Evolutionary conservation across 371 early-diverging fungal species (phyloP).

Genomic region (Zancudomyces culisetae): DNA sequence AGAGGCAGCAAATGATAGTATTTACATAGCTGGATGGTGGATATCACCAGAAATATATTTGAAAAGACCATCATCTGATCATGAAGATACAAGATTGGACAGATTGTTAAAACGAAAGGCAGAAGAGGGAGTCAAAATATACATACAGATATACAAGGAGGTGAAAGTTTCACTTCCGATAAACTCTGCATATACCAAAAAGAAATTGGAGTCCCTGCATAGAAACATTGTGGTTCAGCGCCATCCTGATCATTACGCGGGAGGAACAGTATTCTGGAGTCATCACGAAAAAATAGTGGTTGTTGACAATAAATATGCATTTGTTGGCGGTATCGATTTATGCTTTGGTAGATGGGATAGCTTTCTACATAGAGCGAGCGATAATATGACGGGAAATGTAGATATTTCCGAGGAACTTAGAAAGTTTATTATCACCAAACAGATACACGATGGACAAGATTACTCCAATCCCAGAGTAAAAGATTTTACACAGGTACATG

Average conservation of each 20-base stretch:
- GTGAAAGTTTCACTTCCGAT: conserved; percentile 57
- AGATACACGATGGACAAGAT: conserved; percentile 66
- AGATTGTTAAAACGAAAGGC: conserved; percentile 64
- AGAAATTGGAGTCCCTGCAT: conserved; percentile 51
- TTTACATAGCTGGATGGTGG: conserved; percentile 91
- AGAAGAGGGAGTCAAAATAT: conserved; percentile 70
- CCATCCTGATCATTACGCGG: conserved; percentile 60
- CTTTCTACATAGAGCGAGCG: conserved; percentile 55
- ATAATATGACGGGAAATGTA: conserved; percentile 13
- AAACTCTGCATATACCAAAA: conserved; percentile 65
- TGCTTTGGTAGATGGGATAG: conserved; percentile 86
- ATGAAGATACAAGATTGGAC: conserved; percentile 66
- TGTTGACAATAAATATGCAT: conserved; percentile 65
- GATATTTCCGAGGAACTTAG: conserved; percentile 17
- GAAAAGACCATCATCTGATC: conserved; percentile 47
- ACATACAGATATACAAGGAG: conserved; percentile 80
- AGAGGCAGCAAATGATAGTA: conserved; percentile 43
- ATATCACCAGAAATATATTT: conserved; percentile 66
- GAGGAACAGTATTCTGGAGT: conserved; percentile 67
- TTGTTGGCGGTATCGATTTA: conserved; percentile 79
- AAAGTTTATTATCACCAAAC: conserved; percentile 14
- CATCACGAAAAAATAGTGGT: conserved; percentile 82
- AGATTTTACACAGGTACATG: conserved; percentile 59
- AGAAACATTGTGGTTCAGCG: conserved; percentile 69
- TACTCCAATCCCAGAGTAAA: conserved; percentile 81